Base-by-base conservation (phyloP, 2,329 filamentous ascomycete species). In the Neofusicoccum parvum region DNA sequence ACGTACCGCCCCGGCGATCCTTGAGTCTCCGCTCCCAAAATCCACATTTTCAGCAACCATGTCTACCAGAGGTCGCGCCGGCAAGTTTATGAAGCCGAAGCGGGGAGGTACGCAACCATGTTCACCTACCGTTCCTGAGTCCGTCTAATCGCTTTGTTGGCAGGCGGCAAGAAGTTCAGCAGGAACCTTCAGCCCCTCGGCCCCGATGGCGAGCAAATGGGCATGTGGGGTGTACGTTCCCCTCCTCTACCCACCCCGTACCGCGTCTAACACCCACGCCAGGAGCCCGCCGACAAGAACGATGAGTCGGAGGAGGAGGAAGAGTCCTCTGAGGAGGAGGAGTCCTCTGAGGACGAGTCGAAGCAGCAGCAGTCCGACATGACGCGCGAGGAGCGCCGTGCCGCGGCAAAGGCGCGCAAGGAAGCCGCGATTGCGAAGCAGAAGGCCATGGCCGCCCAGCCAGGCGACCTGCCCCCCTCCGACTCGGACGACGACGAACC, bases 141-240 rank as follows among this genome's bases (percentile, higher is more conserved):
- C 27, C 3, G 11, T 41, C 45, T 46, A 17, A 39, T 17, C 27
- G 12, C 15, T 14, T 48, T 14, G 5, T 36, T 37, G n/a, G 17
- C 69, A 97, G 94, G 94, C 68, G 95, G 95, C 75, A 97, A 97
- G 81, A 90, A 96, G 75, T 99, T 96, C 82, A 97, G 94, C 70
- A 90, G 92, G 70, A 90, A 97, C 78, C 88, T 98, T 53, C 89
- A 92, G 78, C 94, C 94, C 20, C 82, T 95, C 74, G 94, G 97
- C 74, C 89, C 89, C 71, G 92, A 98, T 75, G 95, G 94, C 72
- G 95, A 95, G 74, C 88, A 92, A 71, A 84, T 94, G 68, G 89
- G 90, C 83, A 94, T 97, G 86, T 97, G 94, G 92, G 88, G 86
- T 76, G 87, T 88, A 75, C 80, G 87, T 74, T 14, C 9, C 64